Evolutionary conservation across 148 eudicot genomes (phyloP).

Genomic region (Rhododendron mucronatum): DNA sequence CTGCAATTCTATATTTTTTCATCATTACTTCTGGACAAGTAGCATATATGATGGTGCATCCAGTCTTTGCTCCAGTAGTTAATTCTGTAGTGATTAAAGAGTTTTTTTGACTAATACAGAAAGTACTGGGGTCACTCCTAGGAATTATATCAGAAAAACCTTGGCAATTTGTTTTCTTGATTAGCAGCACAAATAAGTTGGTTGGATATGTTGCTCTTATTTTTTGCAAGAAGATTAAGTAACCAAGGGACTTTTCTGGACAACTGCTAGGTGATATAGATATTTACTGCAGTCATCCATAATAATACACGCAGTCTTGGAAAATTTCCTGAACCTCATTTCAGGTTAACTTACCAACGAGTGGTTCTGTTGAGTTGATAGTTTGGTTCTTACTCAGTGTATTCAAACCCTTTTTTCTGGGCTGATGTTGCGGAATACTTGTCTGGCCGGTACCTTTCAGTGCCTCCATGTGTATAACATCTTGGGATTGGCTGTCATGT

Average conservation of each 20-base stretch:
- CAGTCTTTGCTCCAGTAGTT: not conserved
- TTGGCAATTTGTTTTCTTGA: not conserved
- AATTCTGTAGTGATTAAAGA: not conserved
- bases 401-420: slow-evolving; percentile 31
- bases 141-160: not conserved
- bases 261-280: not conserved
- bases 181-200: not conserved
- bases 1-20: not conserved
- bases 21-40: not conserved
- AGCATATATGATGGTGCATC: not conserved
- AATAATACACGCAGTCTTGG: not conserved
- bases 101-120: not conserved
- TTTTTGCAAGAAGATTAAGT: not conserved
- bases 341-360: not conserved
- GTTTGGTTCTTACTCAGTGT: slow-evolving; percentile 36
- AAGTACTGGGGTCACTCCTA: not conserved
- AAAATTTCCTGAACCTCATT: not conserved
- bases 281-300: not conserved
- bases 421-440: slow-evolving; percentile 51
- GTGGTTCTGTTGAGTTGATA: slow-evolving; percentile 25
- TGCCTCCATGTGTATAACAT: slow-evolving; percentile 62
- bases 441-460: slow-evolving; percentile 47
- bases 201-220: not conserved
- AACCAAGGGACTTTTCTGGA: slow-evolving; percentile 1
- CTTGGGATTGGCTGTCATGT: slow-evolving; percentile 90